Base-by-base conservation (phyloP, 257 asterid genomes). In the Solanum boliviense region DNA sequence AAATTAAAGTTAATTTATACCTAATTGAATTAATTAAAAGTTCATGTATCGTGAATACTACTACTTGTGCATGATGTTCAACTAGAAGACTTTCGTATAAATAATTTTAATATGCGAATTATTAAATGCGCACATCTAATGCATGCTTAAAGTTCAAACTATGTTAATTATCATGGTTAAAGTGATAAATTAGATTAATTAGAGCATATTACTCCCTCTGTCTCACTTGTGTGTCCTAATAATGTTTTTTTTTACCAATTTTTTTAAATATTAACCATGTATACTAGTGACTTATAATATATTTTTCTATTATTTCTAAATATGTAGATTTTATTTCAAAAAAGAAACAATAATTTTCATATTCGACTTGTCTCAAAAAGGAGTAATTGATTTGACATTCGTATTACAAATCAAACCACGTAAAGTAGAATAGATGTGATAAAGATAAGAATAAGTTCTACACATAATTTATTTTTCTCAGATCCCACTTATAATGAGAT, bases 391-490 rank as follows among this genome's bases (percentile, higher is more conserved):
- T 20, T 21, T 58, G 27, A 7, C 68, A 4, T 1, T 21, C 2
- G 5, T 58, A 4, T 3, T 8, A 21, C 68, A 58, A 58, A 58
- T 58, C 12, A 58, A 58, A 58, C 3, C 5, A 58, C 2, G 2
- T 21, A 58, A 58, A 58, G 13, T 21, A 58, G 13, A 58, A 58
- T 4, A 21, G 1, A 58, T 0, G 13, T 1, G 6, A 56, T 1
- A 56, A 52, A 56, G 1, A 56, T 56, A 18, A 18, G 0, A 18
- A 18, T 56, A 0, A 48, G 8, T 0, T 48, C 21, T 48, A 56
- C 0, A 1, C n/a, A 56, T 3, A 56, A 0, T 56, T 3, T 0
- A 56, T 56, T 18, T 18, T 56, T 6, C 0, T 3, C 10, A 18
- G 1, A 56, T 18, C 10, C 9, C n/a, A 18, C 4, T 56, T 18